Conservation (phyloP, 306 rosid genomes). For the Vigna reflexopilosa region DNA sequence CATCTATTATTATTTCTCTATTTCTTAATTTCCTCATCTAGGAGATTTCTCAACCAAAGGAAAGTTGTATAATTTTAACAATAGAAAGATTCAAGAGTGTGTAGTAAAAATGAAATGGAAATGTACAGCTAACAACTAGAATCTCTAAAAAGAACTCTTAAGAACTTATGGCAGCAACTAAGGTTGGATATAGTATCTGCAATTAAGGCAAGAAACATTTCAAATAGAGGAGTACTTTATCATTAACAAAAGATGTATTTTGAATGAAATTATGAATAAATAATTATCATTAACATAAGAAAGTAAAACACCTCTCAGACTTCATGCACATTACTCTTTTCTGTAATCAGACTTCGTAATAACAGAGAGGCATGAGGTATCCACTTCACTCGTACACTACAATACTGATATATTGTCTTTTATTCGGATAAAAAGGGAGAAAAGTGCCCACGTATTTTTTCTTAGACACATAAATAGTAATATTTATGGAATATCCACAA, state of each 20-base stretch:
- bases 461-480: neutral
- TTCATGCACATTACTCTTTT: neutral
- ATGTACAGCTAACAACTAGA: neutral
- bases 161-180: neutral
- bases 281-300: constrained; percentile 5
- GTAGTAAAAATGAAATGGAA: neutral
- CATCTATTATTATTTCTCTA: neutral
- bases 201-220: neutral
- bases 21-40: neutral
- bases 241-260: neutral
- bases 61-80: neutral
- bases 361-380: constrained; percentile 1
- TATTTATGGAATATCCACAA: neutral
- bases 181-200: neutral
- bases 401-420: neutral
- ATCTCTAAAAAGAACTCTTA: neutral
- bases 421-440: constrained; percentile 1
- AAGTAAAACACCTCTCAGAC: neutral
- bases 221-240: neutral
- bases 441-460: neutral
- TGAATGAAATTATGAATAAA: neutral
- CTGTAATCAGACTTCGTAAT: neutral
- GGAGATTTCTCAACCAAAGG: constrained; percentile 9
- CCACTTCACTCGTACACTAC: neutral
- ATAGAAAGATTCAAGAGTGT: neutral